phyloP scores from a whole-genome alignment of 371 early-diverging fungal genomes.

The Saksenaea oblongispora region DNA sequence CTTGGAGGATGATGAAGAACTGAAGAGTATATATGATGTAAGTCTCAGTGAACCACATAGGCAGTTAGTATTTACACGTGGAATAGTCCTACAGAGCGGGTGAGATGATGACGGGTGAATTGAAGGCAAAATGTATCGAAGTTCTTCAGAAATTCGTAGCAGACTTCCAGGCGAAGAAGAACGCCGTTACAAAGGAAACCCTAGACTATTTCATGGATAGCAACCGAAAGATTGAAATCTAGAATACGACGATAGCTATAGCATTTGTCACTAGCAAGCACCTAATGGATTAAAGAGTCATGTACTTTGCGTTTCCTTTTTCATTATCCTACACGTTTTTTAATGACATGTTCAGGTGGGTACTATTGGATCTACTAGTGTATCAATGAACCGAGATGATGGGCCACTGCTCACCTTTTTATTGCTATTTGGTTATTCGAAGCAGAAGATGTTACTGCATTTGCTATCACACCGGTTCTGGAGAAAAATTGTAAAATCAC shows the following conservation, averaged over 20 bases:
- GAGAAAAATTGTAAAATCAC: too few species aligned
- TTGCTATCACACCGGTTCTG: too few species aligned
- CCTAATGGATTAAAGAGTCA: too few species aligned
- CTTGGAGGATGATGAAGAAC: conserved; percentile 94
- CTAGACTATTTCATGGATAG: conserved; percentile 69
- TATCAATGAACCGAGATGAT: too few species aligned
- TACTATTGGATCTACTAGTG: too few species aligned
- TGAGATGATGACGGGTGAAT: conserved; percentile 87
- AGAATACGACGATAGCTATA: conserved; percentile 4
- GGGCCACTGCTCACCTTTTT: too few species aligned
- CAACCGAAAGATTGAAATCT: conserved; percentile 41
- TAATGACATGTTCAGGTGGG: too few species aligned
- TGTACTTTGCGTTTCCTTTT: too few species aligned
- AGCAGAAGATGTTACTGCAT: too few species aligned
- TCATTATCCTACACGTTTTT: too few species aligned
- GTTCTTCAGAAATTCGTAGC: conserved; percentile 83
- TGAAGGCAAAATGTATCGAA: conserved; percentile 94
- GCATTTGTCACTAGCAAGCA: not conserved
- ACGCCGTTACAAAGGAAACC: conserved; percentile 65
- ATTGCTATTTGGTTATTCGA: too few species aligned
- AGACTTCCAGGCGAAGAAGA: conserved; percentile 84
- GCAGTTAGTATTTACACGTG: not conserved
- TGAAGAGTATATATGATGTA: conserved; percentile 71
- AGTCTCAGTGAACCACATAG: conserved; percentile 1
- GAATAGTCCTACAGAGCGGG: conserved; percentile 82